Base-by-base conservation (phyloP, 1,284 basidiomycete genomes). In the Sanghuangporus sanghuang region DNA sequence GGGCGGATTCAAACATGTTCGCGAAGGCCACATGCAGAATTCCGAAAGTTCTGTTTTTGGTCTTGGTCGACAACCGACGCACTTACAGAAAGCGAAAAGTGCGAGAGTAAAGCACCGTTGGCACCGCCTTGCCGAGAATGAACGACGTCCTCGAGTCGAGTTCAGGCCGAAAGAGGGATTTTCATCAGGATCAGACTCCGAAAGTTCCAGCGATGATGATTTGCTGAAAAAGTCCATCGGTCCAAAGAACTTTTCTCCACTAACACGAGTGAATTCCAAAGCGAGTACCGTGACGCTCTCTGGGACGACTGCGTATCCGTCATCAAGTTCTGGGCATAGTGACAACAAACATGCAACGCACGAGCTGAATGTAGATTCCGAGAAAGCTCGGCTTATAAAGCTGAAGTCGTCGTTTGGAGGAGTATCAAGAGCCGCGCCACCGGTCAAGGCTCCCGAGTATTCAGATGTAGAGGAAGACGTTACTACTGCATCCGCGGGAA, bases 91-190 rank as follows among this genome's bases (percentile, higher is more conserved):
- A 67, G 74, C 75, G 57, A 68, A 70, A 3, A 70, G 69, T 59
- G 68, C 67, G 35, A 71, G 67, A 42, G 67, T 66, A 38, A 66
- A 56, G 62, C 57, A 39, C 2, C 52, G 44, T 7, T n/a, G 69
- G 62, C 55, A 68, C 65, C 56, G 66, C 63, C 64, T 67, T 7
- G 57, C 57, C 32, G 23, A 67, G 8, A 61, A 67, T 3, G 75
- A 73, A 46, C 76, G 72, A 39, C 73, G 77, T 50, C 79, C 80
- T 55, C 76, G 76, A 1, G 75, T 86, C 68, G 84, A 81, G 68
- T 86, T 86, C 68, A 70, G 71, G 42, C 77, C 78, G 7, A 63
- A 76, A 4, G 74, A 74, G 23, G 72, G 68, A 55, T 73, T 68
- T 59, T 78, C 74, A 21, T 76, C 75, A 52, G 78, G 75, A 0